Evolutionary conservation across 768 basidiomycete species (phyloP).

Genomic region (Serendipita sp.): DNA sequence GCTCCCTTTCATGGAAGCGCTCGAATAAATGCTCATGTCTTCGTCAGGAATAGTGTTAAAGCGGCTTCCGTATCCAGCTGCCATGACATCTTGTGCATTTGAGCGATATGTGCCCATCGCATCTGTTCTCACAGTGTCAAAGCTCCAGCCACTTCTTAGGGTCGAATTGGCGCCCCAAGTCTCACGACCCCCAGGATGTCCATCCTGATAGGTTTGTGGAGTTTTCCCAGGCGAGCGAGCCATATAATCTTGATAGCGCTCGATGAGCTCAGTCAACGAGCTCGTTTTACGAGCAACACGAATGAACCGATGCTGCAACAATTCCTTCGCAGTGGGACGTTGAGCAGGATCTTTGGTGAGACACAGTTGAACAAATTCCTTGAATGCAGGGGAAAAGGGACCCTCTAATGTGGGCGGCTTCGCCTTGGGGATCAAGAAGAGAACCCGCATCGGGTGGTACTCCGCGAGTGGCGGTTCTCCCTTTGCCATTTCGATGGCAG

Average conservation of each 20-base stretch:
- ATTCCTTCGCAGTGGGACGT: conserved; percentile 83
- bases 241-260: conserved; percentile 69
- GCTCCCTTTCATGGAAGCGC: conserved; percentile 24
- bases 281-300: conserved; percentile 66
- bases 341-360: conserved; percentile 82
- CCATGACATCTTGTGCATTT: conserved; percentile 46
- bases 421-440: conserved; percentile 95
- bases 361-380: conserved; percentile 82
- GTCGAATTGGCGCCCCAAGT: conserved; percentile 64
- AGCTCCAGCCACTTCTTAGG: conserved; percentile 88
- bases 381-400: conserved; percentile 65
- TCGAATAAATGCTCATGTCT: conserved; percentile 24
- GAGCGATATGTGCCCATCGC: conserved; percentile 64
- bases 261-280: conserved; percentile 72
- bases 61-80: conserved; percentile 18
- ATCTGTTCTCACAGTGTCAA: conserved; percentile 61
- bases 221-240: conserved; percentile 31
- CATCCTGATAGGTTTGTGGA: conserved; percentile 14
- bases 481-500: conserved; percentile 94
- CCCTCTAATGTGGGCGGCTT: conserved; percentile 85
- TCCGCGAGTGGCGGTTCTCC: conserved; percentile 94
- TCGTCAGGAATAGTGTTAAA: conserved; percentile 41
- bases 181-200: conserved; percentile 26
- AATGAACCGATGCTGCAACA: conserved; percentile 90
- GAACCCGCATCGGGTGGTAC: conserved; percentile 96